Evolutionary conservation across 108 stramenopile species (phyloP).

Genomic region (Parietichytrium sp.): DNA sequence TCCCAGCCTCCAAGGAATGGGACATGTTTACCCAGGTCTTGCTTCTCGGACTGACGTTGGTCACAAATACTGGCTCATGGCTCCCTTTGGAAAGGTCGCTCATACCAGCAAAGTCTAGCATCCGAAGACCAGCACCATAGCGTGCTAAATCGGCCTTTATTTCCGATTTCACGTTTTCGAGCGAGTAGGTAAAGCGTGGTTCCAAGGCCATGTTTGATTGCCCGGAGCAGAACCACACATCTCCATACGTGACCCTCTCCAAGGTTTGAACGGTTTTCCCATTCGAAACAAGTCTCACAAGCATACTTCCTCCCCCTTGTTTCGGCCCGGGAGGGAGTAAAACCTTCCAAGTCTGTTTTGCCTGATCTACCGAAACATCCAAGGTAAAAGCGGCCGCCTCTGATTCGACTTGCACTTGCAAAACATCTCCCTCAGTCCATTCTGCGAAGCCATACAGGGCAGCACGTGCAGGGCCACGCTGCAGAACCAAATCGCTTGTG

Average conservation of each 20-base stretch:
- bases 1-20: neutral
- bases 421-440: neutral
- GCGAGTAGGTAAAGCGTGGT: neutral
- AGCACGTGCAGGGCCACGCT: neutral
- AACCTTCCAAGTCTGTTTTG: neutral
- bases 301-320: neutral
- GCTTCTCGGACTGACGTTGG: neutral
- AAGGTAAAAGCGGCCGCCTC: too few species aligned
- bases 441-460: neutral
- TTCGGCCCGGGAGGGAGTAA: neutral
- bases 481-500: neutral
- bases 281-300: neutral
- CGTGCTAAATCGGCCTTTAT: too few species aligned
- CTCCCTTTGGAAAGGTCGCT: neutral
- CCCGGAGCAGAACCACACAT: constrained; percentile 44
- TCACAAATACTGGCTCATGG: neutral
- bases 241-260: constrained; percentile 40
- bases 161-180: neutral
- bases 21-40: neutral
- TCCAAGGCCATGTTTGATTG: constrained; percentile 45
- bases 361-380: neutral
- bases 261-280: neutral
- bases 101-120: neutral
- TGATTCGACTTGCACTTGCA: neutral
- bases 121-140: too few species aligned